Base-by-base conservation (phyloP, 2,329 filamentous ascomycete species). In the Arthrocladium fulminans region DNA sequence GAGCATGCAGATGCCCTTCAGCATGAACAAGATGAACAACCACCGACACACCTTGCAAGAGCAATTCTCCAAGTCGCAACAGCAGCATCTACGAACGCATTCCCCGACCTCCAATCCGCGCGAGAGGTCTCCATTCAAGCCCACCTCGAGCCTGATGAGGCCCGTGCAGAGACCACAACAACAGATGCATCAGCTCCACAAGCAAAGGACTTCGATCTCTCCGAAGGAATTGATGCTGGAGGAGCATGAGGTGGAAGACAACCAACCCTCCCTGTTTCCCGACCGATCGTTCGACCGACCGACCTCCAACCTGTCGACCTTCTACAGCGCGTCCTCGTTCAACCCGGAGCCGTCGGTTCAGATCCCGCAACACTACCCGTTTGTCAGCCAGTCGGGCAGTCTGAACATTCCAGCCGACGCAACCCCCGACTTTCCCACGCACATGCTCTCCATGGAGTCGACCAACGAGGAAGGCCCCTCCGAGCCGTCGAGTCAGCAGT, bases 191-290 rank as follows among this genome's bases (percentile, higher is more conserved):
- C 69, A 37, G 57, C 67, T 44, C 57, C 64, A 52, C 57, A 63
- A 30, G 62, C 83, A n/a, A 75, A 80, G 1, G 86, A 87, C 66
- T 95, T 59, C 90, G 0, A 95, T 98, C 40, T 97, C 90, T 1
- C 92, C 90, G 20, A 94, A 94, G 68, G 90, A 97, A 60, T 86
- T 89, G 1, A 69, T 94, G 51, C 69, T 96, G 43, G 89, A 96
- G 51, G 95, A 89, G 62, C 79, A 83, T 52, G 87, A 92, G 32
- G 67, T 73, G 0, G 85, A 89, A 2, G 81, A 83, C 15, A 83
- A 84, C 41, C 69, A 77, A 51, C 80, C 84, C 58, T 81, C 66
- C 12, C 69, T 95, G 17, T 94, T 95, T 61, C 78, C 77, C 1
- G 72, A 77, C 47, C 72, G 78, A 35, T 63, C 72, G 39, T 75